Evolutionary conservation across 257 asterid species (phyloP).

Genomic region (Rehmannia glutinosa): DNA sequence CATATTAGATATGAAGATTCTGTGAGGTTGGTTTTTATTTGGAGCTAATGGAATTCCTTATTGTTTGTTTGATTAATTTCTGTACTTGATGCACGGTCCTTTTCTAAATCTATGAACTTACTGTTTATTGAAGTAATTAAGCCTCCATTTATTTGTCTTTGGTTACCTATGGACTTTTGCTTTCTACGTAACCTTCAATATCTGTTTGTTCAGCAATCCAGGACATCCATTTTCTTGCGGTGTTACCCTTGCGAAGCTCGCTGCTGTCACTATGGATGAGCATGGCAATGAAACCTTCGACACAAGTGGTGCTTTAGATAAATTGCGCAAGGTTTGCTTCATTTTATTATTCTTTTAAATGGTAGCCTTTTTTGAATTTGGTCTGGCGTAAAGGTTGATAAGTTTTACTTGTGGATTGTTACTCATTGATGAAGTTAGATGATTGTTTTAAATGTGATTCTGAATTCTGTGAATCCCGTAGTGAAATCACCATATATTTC

Average conservation of each 20-base stretch:
- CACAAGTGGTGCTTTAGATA: conserved; percentile 98
- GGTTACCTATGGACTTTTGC: conserved; percentile 3
- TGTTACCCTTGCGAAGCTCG: conserved; percentile 91
- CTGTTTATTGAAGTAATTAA: conserved; percentile 3
- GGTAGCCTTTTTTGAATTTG: conserved; percentile 5
- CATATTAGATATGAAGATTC: conserved; percentile 95
- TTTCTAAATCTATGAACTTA: background rate
- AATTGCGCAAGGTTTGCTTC: conserved; percentile 79
- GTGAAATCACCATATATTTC: conserved; percentile 5
- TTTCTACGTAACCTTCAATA: conserved; percentile 15
- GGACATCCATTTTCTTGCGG: conserved; percentile 97
- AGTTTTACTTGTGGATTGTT: conserved; percentile 7
- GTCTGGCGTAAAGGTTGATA: background rate
- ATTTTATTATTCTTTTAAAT: conserved; percentile 15
- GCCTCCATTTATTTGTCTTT: background rate
- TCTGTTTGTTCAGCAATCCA: conserved; percentile 58
- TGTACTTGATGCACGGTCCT: conserved; percentile 11
- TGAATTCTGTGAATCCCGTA: background rate
- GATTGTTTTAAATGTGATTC: background rate
- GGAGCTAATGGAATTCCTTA: conserved; percentile 3
- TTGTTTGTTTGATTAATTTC: background rate
- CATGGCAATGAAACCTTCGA: conserved; percentile 97
- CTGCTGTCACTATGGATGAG: conserved; percentile 98
- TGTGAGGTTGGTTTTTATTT: conserved; percentile 56
- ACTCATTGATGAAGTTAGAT: background rate